Evolutionary conservation across 768 basidiomycete genomes (phyloP).

Genomic region (Podaxis mareebaensis): DNA sequence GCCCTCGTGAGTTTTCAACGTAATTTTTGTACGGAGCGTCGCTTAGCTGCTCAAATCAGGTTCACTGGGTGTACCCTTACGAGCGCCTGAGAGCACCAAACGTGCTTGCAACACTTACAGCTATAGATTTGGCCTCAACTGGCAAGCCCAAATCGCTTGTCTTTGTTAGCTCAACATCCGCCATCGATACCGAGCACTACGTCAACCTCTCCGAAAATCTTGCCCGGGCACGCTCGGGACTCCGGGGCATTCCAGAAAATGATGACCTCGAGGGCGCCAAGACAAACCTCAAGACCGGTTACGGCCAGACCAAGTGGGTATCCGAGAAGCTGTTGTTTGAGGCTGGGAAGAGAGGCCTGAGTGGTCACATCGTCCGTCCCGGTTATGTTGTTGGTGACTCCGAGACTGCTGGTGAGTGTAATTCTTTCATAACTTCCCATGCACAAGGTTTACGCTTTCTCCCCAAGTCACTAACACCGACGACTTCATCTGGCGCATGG

Average conservation of each 20-base stretch:
- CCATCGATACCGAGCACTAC: slow-evolving; percentile 89
- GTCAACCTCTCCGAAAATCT: slow-evolving; percentile 81
- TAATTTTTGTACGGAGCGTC: neutral
- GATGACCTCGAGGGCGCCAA: slow-evolving; percentile 90
- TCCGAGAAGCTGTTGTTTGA: slow-evolving; percentile 93
- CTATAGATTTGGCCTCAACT: slow-evolving; percentile 74
- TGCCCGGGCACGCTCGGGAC: slow-evolving; percentile 36
- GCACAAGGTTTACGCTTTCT: slow-evolving; percentile 1
- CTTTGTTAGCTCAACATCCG: slow-evolving; percentile 96
- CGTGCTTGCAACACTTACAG: slow-evolving; percentile 87
- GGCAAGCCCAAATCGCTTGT: slow-evolving; percentile 77
- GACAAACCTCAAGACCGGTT: slow-evolving; percentile 78
- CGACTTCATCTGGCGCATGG: slow-evolving; percentile 97
- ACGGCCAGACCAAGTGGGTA: slow-evolving; percentile 99
- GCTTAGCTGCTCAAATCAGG: slow-evolving; percentile 42
- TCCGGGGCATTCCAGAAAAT: slow-evolving; percentile 77
- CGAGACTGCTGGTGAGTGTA: slow-evolving; percentile 69
- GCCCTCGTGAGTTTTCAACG: slow-evolving; percentile 71
- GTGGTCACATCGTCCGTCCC: slow-evolving; percentile 85
- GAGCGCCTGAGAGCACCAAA: slow-evolving; percentile 89
- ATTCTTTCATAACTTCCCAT: neutral
- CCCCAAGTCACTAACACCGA: slow-evolving; percentile 92
- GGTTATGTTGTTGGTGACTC: slow-evolving; percentile 98
- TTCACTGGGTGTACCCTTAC: slow-evolving; percentile 99
- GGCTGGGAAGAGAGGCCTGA: slow-evolving; percentile 83